phyloP scores from a whole-genome alignment of 2,329 filamentous ascomycete genomes.

The Colletotrichum cuscutae region DNA sequence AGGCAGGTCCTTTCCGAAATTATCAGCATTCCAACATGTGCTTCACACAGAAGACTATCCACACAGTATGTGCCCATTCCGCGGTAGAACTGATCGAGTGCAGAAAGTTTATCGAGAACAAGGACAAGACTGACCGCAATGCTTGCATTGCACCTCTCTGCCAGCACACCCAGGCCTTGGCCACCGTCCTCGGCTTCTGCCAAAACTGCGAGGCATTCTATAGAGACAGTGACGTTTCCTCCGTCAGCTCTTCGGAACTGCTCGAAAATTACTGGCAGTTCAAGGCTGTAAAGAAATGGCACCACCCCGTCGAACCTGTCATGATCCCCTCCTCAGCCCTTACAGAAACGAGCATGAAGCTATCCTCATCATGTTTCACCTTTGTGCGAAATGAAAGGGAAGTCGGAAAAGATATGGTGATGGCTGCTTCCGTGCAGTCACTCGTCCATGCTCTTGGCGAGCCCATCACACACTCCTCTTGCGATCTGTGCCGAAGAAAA shows the following conservation, averaged over 20 bases:
- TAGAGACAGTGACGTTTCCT: not conserved
- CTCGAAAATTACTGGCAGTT: conserved; percentile 26
- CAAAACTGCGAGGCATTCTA: conserved; percentile 6
- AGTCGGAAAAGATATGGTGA: not conserved
- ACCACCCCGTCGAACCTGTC: not conserved
- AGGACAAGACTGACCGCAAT: not conserved
- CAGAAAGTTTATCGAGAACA: not conserved
- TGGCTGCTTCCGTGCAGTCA: not conserved
- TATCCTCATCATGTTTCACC: not conserved
- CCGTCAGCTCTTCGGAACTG: not conserved
- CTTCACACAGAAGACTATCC: not conserved
- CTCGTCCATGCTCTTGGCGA: not conserved
- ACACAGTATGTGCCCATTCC: conserved; percentile 6
- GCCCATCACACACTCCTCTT: not conserved
- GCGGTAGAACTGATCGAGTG: not conserved
- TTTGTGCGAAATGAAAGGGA: not conserved
- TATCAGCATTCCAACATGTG: not conserved
- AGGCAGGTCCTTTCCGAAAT: not conserved
- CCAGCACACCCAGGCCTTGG: conserved; percentile 11
- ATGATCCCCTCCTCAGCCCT: not conserved
- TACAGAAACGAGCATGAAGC: not conserved
- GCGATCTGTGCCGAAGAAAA: not conserved
- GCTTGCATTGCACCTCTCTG: conserved; percentile 11
- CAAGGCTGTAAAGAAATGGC: conserved; percentile 11
- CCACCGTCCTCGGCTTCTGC: conserved; percentile 18